Percentiles rank a stretch among this genome's conserved stretches.
Evolutionary conservation across 2,329 filamentous ascomycete genomes (phyloP).

Genomic region (Aspergillus niger): DNA sequence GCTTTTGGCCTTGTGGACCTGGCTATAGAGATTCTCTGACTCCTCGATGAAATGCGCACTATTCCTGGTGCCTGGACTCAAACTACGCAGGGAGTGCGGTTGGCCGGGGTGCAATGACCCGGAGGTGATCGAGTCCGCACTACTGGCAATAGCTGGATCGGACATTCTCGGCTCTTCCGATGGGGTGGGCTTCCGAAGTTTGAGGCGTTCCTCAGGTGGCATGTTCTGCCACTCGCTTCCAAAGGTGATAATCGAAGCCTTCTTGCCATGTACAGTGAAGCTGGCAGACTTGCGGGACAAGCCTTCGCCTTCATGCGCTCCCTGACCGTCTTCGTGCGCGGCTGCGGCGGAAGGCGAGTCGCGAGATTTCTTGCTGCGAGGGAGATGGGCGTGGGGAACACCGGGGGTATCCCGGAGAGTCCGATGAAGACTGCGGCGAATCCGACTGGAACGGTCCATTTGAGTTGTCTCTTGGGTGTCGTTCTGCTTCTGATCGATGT

Average conservation of each 20-base stretch:
- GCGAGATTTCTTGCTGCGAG: conserved; percentile 74
- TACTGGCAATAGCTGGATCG: conserved; percentile 33
- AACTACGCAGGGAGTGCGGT: conserved; percentile 64
- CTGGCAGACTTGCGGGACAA: conserved; percentile 79
- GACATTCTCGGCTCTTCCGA: conserved; percentile 41
- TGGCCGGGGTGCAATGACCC: conserved; percentile 44
- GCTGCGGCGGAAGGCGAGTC: conserved; percentile 66
- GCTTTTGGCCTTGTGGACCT: conserved; percentile 12
- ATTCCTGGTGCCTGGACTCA: conserved; percentile 66
- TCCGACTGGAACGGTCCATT: conserved; percentile 62
- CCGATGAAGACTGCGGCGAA: conserved; percentile 83
- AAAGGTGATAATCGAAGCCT: conserved; percentile 96
- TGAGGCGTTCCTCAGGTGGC: conserved; percentile 70
- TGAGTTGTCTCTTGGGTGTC: conserved; percentile 41
- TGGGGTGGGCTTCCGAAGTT: conserved; percentile 57
- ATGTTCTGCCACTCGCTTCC: conserved; percentile 84
- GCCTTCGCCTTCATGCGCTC: conserved; percentile 60
- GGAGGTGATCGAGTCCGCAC: conserved; percentile 31
- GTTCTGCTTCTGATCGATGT: conserved; percentile 45
- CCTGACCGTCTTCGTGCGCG: conserved; percentile 53
- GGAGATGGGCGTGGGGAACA: conserved; percentile 58
- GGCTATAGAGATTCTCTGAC: conserved; percentile 14
- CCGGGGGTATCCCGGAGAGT: conserved; percentile 80
- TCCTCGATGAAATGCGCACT: conserved; percentile 46
- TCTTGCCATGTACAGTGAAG: conserved; percentile 97